Base-by-base conservation (phyloP, 495 filamentous ascomycete genomes). In the Talaromyces nanjingensis region DNA sequence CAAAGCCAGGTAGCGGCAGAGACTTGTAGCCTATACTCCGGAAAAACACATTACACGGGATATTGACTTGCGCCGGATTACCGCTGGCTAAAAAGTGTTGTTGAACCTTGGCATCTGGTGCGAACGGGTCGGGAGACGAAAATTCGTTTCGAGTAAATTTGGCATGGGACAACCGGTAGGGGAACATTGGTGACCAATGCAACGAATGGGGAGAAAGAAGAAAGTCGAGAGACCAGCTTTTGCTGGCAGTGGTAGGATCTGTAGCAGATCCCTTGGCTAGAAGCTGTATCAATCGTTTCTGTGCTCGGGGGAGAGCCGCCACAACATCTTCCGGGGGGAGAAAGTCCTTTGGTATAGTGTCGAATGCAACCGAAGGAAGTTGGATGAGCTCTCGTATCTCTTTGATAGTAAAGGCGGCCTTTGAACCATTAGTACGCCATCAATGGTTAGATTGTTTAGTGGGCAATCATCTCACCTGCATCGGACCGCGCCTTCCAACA, bases 331-430 rank as follows among this genome's bases (percentile, higher is more conserved):
- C 73, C 6, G 80, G 77, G 12, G 91, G 87, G 29, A 92, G 75
- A 0, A 96, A 76, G 4, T 83, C 76, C 25, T 75, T 69, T 59
- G 89, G 83, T 29, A 93, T 79, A 7, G 87, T 84, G 47, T 87
- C 84, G 66, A 97, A 94, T 20, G 80, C 79, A 3, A 96, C 88
- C 1, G 72, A 73, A 2, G 85, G 84, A n/a, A 98, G 80, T 39
- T 90, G 87, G 67, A 96, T 84, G 1, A 97, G 78, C 70, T 98
- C 94, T 4, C 94, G 86, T 2, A 91, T 73, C 72, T 98, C 94
- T 72, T 96, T 98, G 65, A 96, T 93, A 0, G 96, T 97, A 71
- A 97, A 98, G 0, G 94, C 82, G 12, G 91, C 92, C 87, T 93
- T 33, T 66, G 5, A 49, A 16, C 20, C 22, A 62, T 47, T 25